Conservation (phyloP, 192 early-diverging fungal genomes). For the Gaertneriomyces sp. region DNA sequence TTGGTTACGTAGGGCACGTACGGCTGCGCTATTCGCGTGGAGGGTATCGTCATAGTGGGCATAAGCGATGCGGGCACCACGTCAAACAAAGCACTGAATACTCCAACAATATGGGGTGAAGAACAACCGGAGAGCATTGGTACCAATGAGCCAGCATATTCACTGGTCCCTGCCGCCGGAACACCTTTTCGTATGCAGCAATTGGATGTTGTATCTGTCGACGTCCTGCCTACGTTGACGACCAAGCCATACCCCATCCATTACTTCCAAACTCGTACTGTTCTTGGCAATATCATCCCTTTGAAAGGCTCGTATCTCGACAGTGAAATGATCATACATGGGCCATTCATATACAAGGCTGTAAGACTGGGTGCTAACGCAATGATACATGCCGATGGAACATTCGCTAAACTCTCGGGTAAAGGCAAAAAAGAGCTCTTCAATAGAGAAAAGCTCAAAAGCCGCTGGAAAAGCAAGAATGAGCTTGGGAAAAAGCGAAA, state of each 20-base stretch:
- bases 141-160: too few relatives aligned
- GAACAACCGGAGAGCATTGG: too few relatives aligned
- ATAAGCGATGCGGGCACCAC: background rate
- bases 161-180: too few relatives aligned
- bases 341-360: conserved; percentile 19
- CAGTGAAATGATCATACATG: conserved; percentile 22
- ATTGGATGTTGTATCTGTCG: conserved; percentile 3
- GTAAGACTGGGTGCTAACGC: conserved; percentile 1
- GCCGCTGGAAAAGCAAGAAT: background rate
- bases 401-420: conserved; percentile 3
- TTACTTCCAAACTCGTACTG: conserved; percentile 6
- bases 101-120: too few relatives aligned
- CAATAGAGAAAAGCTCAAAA: background rate
- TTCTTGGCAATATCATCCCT: conserved; percentile 11
- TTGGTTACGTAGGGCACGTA: background rate
- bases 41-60: conserved; percentile 18
- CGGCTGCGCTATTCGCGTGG: conserved; percentile 15
- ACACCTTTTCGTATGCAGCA: too few relatives aligned
- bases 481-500: conserved; percentile 8
- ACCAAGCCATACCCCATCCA: conserved; percentile 4
- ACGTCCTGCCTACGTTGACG: conserved; percentile 8
- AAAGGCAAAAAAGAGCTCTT: background rate
- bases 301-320: conserved; percentile 15
- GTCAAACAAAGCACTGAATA: too few relatives aligned
- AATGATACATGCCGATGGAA: conserved; percentile 24